Conservation (phyloP, 2,329 filamentous ascomycete genomes). For the Endoconidiophora laricicola region DNA sequence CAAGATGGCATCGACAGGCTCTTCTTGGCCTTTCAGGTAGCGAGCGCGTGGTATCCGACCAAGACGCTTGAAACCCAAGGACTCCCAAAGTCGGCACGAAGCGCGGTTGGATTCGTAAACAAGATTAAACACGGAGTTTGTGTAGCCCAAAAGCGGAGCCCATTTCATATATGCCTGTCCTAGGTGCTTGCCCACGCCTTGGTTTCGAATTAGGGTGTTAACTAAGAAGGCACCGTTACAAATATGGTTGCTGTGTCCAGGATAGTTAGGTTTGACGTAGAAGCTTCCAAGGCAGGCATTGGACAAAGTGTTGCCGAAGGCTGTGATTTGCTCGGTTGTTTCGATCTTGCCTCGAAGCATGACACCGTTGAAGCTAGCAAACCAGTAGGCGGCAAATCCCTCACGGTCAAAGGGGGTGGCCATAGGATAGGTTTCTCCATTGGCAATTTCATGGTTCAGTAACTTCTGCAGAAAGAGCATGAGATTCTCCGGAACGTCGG, state of each 20-base stretch:
- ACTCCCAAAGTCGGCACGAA: conserved; percentile 82
- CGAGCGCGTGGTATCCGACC: conserved; percentile 62
- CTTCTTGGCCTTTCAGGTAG: conserved; percentile 49
- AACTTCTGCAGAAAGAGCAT: conserved; percentile 66
- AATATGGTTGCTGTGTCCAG: conserved; percentile 75
- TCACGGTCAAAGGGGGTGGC: conserved; percentile 57
- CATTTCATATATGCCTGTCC: conserved; percentile 63
- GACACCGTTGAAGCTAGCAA: conserved; percentile 74
- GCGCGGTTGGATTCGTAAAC: conserved; percentile 90
- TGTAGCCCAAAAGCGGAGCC: conserved; percentile 69
- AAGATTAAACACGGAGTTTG: conserved; percentile 84
- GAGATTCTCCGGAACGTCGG: conserved; percentile 59
- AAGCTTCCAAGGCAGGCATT: conserved; percentile 75
- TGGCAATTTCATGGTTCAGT: conserved; percentile 79
- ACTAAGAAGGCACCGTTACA: conserved; percentile 74
- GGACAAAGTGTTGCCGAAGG: conserved; percentile 54
- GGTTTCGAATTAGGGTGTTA: conserved; percentile 54
- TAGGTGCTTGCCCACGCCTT: conserved; percentile 59
- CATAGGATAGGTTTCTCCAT: conserved; percentile 86
- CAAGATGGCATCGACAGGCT: conserved; percentile 59
- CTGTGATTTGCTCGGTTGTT: conserved; percentile 19
- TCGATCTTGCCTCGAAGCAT: conserved; percentile 70
- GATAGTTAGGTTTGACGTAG: conserved; percentile 89
- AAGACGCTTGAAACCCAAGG: conserved; percentile 80
- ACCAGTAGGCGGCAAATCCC: conserved; percentile 71